phyloP scores from a whole-genome alignment of 1,284 basidiomycete species.

The Boletus sp. region DNA sequence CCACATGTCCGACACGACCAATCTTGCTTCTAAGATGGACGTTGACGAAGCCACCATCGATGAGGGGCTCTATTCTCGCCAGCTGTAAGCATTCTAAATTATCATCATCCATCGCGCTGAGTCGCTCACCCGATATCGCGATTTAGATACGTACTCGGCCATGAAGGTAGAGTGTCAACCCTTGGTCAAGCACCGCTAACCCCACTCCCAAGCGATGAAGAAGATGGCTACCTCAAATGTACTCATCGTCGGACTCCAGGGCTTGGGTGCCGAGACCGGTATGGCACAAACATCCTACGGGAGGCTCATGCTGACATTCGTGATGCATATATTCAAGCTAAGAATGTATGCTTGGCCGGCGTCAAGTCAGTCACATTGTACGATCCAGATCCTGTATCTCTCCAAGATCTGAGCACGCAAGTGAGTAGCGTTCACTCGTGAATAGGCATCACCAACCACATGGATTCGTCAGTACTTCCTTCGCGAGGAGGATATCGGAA shows the following conservation, averaged over 20 bases:
- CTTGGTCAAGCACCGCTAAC: constrained; percentile 12
- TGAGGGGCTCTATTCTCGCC: constrained; percentile 94
- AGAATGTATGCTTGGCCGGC: constrained; percentile 94
- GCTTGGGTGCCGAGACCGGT: constrained; percentile 97
- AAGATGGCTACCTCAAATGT: constrained; percentile 98
- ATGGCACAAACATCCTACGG: constrained; percentile 31
- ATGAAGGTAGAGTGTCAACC: constrained; percentile 70
- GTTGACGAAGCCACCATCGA: constrained; percentile 84
- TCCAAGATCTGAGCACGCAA: constrained; percentile 93
- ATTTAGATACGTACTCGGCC: constrained; percentile 90
- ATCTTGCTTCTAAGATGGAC: constrained; percentile 69
- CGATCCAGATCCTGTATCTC: constrained; percentile 87
- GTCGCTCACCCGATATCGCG: constrained; percentile 28
- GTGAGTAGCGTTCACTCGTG: constrained; percentile 46
- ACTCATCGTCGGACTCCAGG: constrained; percentile 91
- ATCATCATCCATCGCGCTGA: constrained; percentile 20
- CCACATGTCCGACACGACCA: constrained; percentile 55
- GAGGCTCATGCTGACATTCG: constrained; percentile 15
- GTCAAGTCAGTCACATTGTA: constrained; percentile 98
- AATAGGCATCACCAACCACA: constrained; percentile 6
- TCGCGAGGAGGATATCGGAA: constrained; percentile 85
- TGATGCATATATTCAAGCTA: constrained; percentile 61
- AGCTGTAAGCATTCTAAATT: constrained; percentile 70
- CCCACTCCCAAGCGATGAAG: constrained; percentile 82
- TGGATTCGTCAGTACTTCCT: constrained; percentile 83